These are phyloP conservation scores for Aechmea fasciata DNA, from an alignment of 176 grass and related monocot species.

Conservation along the genomic window DNA sequence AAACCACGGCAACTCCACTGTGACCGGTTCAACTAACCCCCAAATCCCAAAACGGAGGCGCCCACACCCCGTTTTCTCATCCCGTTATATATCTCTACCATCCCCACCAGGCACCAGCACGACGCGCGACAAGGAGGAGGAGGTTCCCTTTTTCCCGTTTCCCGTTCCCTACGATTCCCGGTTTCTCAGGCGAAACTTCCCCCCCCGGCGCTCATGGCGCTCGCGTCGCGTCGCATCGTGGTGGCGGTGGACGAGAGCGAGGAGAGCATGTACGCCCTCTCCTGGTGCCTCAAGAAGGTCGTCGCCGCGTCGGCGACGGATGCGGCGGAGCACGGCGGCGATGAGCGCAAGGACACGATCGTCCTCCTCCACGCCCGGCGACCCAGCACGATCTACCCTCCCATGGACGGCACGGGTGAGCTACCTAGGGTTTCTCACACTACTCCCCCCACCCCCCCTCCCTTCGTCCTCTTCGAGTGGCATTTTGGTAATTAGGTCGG, in stretches of 20 bases:
- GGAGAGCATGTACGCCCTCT: constrained; percentile 44
- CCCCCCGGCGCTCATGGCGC: neutral
- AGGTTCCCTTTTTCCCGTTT: too few species aligned
- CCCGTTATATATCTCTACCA: too few species aligned
- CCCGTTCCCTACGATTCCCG: too few species aligned
- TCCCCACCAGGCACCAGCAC: too few species aligned
- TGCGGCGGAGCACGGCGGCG: neutral
- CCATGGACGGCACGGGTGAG: constrained; percentile 37
- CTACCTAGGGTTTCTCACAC: neutral
- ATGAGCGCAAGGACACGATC: constrained; percentile 3
- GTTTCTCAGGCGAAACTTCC: too few species aligned
- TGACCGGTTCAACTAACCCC: too few species aligned
- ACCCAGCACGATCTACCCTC: constrained; percentile 29
- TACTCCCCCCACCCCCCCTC: too few species aligned
- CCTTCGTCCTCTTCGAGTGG: neutral
- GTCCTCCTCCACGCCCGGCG: constrained; percentile 40
- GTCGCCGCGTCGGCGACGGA: constrained; percentile 2
- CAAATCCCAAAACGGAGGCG: too few species aligned
- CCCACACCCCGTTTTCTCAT: too few species aligned
- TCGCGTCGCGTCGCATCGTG: constrained; percentile 26
- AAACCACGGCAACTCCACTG: too few species aligned
- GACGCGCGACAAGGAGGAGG: too few species aligned
- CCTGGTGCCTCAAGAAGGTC: constrained; percentile 51
- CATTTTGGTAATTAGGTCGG: neutral
- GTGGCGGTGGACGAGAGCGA: constrained; percentile 48